Evolutionary conservation across 23 red algal genomes (phyloP).

Genomic region (Gracilaria caudata): DNA sequence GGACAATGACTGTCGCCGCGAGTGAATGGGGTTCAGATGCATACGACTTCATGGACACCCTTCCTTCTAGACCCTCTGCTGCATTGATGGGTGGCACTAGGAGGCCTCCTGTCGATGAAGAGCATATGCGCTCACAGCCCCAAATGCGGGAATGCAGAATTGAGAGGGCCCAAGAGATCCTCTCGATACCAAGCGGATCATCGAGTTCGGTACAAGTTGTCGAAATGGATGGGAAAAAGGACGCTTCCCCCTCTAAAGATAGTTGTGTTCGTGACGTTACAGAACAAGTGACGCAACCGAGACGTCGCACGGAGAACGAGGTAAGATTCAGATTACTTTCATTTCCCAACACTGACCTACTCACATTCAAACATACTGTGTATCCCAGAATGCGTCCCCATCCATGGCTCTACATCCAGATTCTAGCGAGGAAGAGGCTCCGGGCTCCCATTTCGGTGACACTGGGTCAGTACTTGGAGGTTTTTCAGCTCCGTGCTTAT

Average conservation of each 20-base stretch:
- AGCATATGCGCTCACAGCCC: too few species aligned
- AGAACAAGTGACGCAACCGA: not conserved
- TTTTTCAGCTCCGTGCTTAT: not conserved
- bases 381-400: not conserved
- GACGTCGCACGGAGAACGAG: not conserved
- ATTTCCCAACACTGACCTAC: not conserved
- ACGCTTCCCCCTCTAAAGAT: not conserved
- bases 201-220: too few species aligned
- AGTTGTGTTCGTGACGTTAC: not conserved
- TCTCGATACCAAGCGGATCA: not conserved
- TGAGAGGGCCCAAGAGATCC: not conserved
- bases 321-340: not conserved
- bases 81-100: not conserved
- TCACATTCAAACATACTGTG: not conserved
- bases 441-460: not conserved
- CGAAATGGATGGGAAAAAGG: not conserved
- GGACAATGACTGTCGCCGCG: not conserved
- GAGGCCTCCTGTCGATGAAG: not conserved
- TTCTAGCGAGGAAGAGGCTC: not conserved
- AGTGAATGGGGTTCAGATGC: not conserved
- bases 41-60: not conserved
- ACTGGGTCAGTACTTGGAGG: too few species aligned
- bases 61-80: not conserved
- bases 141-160: too few species aligned
- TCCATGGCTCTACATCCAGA: not conserved